Conservation (phyloP, 2,329 filamentous ascomycete genomes). For the Lachnellula arida region DNA sequence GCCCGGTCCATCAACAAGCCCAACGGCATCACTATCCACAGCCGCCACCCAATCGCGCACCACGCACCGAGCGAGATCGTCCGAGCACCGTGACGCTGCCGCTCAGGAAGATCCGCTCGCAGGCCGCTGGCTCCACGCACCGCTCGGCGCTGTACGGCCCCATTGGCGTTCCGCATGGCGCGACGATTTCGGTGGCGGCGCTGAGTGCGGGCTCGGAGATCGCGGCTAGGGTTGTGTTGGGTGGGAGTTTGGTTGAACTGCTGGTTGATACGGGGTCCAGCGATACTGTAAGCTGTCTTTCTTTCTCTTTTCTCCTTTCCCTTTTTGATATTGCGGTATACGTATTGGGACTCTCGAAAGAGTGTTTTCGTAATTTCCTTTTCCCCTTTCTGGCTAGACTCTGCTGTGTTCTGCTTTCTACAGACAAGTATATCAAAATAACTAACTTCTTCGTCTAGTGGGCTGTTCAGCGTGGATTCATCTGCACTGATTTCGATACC, state of each 20-base stretch:
- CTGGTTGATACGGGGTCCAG: slow-evolving; percentile 44
- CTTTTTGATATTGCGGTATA: too few species aligned
- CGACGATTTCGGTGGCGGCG: background rate
- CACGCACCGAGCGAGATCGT: background rate
- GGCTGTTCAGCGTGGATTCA: slow-evolving; percentile 34
- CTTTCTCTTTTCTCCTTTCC: too few species aligned
- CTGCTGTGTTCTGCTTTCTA: too few species aligned
- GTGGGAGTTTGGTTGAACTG: slow-evolving; percentile 33
- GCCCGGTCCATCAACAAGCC: background rate
- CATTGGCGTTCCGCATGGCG: background rate
- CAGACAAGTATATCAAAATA: too few species aligned
- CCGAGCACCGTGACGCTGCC: background rate
- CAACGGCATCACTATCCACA: background rate
- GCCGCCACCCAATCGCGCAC: background rate
- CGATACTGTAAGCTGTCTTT: slow-evolving; percentile 32
- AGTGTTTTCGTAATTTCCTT: too few species aligned
- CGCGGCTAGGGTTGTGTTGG: slow-evolving; percentile 21
- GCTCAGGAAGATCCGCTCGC: background rate
- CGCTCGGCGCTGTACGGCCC: background rate
- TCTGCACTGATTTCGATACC: slow-evolving; percentile 32
- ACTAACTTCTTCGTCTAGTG: slow-evolving; percentile 23
- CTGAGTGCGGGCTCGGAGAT: background rate
- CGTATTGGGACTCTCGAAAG: too few species aligned
- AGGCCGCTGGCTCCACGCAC: too few species aligned
- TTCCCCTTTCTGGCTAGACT: too few species aligned